A percentile compares a stretch with the other conserved stretches of the same genome.
These are phyloP conservation scores for Prunus campanulata DNA, from an alignment of 306 rosid genomes.

Conservation along the genomic window DNA sequence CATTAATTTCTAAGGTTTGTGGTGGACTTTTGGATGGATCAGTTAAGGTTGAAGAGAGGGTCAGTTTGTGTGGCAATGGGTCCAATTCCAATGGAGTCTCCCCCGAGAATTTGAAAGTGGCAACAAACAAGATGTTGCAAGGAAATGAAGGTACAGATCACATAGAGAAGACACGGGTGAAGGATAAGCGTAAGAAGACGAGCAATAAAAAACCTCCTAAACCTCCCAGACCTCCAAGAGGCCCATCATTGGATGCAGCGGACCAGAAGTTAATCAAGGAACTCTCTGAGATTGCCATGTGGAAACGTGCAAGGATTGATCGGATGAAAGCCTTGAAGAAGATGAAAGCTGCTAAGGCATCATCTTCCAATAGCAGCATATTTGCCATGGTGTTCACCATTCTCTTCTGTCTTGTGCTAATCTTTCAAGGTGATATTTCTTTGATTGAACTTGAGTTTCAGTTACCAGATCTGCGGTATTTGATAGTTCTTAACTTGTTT, in stretches of 20 bases:
- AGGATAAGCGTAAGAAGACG: constrained; percentile 71
- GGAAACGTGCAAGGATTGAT: constrained; percentile 78
- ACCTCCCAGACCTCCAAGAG: constrained; percentile 95
- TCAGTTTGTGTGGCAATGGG: constrained; percentile 36
- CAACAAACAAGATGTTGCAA: constrained; percentile 34
- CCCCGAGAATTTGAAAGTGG: constrained; percentile 34
- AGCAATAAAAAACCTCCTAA: constrained; percentile 66
- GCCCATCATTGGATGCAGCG: constrained; percentile 79
- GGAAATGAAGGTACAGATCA: constrained; percentile 26
- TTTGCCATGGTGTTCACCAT: constrained; percentile 70
- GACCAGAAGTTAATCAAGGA: constrained; percentile 78
- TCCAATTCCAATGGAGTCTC: constrained; percentile 32
- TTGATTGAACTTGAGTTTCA: neutral
- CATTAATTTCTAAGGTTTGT: constrained; percentile 36
- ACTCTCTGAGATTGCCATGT: constrained; percentile 71
- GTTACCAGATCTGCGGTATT: neutral
- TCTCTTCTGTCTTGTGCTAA: constrained; percentile 71
- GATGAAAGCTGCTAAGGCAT: constrained; percentile 63
- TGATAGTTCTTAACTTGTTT: neutral
- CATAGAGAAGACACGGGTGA: constrained; percentile 35
- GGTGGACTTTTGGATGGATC: constrained; percentile 49
- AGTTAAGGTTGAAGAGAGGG: constrained; percentile 37
- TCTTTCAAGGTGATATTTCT: constrained; percentile 66
- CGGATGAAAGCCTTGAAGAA: constrained; percentile 77
- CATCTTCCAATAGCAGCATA: constrained; percentile 49